These are phyloP conservation scores for Dothiorella sarmentorum DNA, from an alignment of 2,329 filamentous ascomycete genomes.

Conservation along the genomic window DNA sequence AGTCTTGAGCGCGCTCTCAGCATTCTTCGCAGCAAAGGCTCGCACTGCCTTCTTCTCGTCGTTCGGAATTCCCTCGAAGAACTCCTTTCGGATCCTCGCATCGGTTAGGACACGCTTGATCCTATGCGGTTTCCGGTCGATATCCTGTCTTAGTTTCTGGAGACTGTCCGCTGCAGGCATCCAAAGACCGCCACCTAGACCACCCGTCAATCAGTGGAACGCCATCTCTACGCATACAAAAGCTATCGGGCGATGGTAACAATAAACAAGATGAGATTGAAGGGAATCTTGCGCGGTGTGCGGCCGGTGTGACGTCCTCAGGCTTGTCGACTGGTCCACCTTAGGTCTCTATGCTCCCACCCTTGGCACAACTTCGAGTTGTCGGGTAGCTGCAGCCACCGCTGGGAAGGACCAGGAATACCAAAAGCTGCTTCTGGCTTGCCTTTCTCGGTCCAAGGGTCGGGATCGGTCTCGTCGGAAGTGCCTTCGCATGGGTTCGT, in stretches of 20 bases:
- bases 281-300: background rate
- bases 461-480: too few species aligned
- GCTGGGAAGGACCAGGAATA: background rate
- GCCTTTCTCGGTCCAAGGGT: too few species aligned
- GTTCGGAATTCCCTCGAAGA: constrained; percentile 57
- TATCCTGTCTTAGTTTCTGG: constrained; percentile 64
- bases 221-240: background rate
- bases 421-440: too few species aligned
- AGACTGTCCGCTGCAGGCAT: constrained; percentile 67
- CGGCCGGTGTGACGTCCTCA: background rate
- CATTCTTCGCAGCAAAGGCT: constrained; percentile 66
- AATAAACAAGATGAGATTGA: background rate
- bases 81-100: constrained; percentile 58
- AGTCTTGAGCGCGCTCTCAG: constrained; percentile 78
- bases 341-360: background rate
- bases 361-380: background rate
- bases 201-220: constrained; percentile 2
- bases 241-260: background rate
- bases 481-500: too few species aligned
- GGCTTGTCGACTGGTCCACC: background rate
- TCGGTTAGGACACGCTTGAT: constrained; percentile 67
- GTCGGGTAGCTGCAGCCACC: background rate
- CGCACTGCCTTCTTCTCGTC: constrained; percentile 60
- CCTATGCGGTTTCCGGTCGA: constrained; percentile 68
- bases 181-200: constrained; percentile 75